Conservation (phyloP, 768 basidiomycete species). For the Tylopilus intermedius region DNA sequence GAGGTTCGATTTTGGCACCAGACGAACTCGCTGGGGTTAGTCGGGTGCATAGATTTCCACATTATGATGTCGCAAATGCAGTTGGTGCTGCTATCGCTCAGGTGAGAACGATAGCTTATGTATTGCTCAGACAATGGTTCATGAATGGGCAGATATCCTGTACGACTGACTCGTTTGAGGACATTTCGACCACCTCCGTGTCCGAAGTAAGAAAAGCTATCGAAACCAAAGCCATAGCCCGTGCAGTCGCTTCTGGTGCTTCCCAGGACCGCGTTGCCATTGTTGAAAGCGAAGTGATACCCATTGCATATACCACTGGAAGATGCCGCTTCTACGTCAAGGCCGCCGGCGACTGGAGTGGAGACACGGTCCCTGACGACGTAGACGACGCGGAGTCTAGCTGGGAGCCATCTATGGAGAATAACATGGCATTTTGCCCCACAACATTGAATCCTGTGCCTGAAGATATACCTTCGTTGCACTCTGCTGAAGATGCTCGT, state of each 20-base stretch:
- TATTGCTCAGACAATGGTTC: not conserved
- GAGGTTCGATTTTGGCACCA: constrained; percentile 58
- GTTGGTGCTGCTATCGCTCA: constrained; percentile 36
- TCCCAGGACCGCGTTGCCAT: constrained; percentile 39
- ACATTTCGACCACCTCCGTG: constrained; percentile 33
- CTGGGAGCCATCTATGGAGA: constrained; percentile 2
- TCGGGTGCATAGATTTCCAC: constrained; percentile 46
- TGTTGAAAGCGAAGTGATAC: constrained; percentile 53
- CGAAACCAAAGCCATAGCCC: constrained; percentile 36
- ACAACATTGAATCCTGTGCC: constrained; percentile 5
- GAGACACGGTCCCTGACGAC: constrained; percentile 19
- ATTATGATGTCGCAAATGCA: constrained; percentile 57
- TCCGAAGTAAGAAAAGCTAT: constrained; percentile 31
- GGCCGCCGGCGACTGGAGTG: constrained; percentile 51
- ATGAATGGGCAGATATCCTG: constrained; percentile 36
- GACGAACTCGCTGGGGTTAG: constrained; percentile 48
- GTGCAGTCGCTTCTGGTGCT: constrained; percentile 44
- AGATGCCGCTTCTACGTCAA: constrained; percentile 48
- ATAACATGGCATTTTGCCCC: not conserved
- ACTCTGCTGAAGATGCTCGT: constrained; percentile 24
- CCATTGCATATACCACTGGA: constrained; percentile 33
- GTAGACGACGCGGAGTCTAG: constrained; percentile 12
- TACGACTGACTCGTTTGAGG: constrained; percentile 42
- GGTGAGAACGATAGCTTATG: constrained; percentile 1
- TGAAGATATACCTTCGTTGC: constrained; percentile 13